Base-by-base conservation (phyloP, 2,329 filamentous ascomycete genomes). In the Fusarium solani-melongenae region DNA sequence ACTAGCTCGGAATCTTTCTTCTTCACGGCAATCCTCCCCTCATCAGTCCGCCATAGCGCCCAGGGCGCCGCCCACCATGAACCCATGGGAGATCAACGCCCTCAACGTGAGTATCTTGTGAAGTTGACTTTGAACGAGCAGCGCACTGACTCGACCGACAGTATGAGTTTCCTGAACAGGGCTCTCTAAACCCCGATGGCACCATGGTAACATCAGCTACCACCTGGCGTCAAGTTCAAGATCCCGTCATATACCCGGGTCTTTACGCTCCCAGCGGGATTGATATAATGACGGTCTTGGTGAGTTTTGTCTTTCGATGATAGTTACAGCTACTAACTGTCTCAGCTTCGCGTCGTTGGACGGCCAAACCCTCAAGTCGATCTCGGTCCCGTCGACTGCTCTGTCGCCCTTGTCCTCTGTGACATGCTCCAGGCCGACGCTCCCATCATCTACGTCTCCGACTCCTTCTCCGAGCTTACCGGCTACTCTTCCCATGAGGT, bases 361-460 rank as follows among this genome's bases (percentile, higher is more conserved):
- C 88, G 94, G 66, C 90, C 91, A 17, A 91, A 94, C 69, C 93
- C 94, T 1, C 88, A 92, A 75, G 91, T 97, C 76, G 89, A 94
- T 57, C 91, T 97, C 46, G 95, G 94, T 8, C 89, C 93, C 1
- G 91, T 98, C 36, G 95, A 97, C 81, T 87, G 94, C 74, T 96
- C 94, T 2, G 96, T 94, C 78, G 92, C 94, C 3, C 91, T 97
- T 72, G 89, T 96, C 20, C 88, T 98, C 44, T 96, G 94, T 82
- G 94, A 97, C 81, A 90, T 95, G 34, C 87, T 89, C 46, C 88
- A 89, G 75, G 89, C 92, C 31, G 94, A 97, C 80, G 86, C 88
- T 33, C 94, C 95, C 4, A 94, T 97, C 68, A 90, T 97, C 10
- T 97, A 97, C 80, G 94, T 92, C 73, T 96, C 94, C 1, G 93